Percentiles rank a stretch among this genome's conserved stretches.
phyloP scores from a whole-genome alignment of 768 basidiomycete genomes.

The Mycena latifolia region DNA sequence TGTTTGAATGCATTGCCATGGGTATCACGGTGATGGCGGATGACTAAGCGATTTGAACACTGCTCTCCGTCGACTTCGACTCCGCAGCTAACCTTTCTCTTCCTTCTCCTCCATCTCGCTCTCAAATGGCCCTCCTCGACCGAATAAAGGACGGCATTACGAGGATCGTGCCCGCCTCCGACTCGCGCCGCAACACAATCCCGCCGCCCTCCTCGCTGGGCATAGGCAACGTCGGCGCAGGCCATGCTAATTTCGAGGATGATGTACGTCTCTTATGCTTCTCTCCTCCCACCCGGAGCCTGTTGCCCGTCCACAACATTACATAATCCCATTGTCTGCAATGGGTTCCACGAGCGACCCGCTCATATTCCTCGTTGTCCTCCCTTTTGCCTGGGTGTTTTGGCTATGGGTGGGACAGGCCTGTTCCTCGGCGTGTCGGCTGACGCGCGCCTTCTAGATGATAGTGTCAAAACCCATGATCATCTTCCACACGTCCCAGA shows the following conservation, averaged over 20 bases:
- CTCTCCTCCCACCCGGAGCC: constrained; percentile 29
- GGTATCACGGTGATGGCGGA: too few species aligned
- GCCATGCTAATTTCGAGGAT: constrained; percentile 74
- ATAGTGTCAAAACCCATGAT: constrained; percentile 89
- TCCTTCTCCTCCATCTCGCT: constrained; percentile 13
- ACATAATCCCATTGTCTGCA: constrained; percentile 43
- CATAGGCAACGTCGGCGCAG: constrained; percentile 66
- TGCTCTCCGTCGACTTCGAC: not conserved
- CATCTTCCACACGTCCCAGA: constrained; percentile 80
- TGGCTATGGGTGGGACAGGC: constrained; percentile 73
- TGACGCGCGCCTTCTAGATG: constrained; percentile 66
- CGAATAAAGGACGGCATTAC: constrained; percentile 63
- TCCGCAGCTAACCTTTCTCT: constrained; percentile 16
- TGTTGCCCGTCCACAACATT: constrained; percentile 31
- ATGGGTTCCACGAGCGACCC: constrained; percentile 56
- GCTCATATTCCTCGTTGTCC: constrained; percentile 72
- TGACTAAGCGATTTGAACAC: too few species aligned
- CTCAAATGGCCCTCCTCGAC: constrained; percentile 68
- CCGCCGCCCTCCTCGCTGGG: constrained; percentile 59
- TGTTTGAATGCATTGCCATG: too few species aligned
- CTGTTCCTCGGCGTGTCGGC: constrained; percentile 26
- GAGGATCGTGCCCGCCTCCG: constrained; percentile 54
- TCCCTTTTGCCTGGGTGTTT: constrained; percentile 73
- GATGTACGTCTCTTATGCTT: constrained; percentile 67
- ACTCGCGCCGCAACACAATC: constrained; percentile 50